Conservation (phyloP, 306 rosid species). For the Leucaena leucocephala region DNA sequence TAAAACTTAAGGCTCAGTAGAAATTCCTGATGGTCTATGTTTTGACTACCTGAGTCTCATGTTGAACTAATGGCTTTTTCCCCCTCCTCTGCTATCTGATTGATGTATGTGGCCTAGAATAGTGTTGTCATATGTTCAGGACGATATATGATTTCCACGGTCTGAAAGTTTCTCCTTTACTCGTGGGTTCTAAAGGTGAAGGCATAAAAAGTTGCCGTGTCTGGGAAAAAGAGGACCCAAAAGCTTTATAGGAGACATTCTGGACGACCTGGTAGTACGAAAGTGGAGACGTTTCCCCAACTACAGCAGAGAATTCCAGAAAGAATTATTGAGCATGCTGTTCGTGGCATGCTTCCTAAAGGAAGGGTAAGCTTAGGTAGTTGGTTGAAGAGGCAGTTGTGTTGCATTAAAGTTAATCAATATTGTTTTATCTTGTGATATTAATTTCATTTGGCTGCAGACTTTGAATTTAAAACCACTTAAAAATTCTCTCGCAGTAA, state of each 20-base stretch:
- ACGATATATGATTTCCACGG: background rate
- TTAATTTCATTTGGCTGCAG: background rate
- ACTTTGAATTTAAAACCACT: background rate
- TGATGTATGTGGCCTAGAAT: constrained; percentile 4
- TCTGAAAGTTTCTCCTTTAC: constrained; percentile 33
- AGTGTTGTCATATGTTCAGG: background rate
- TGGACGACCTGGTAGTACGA: constrained; percentile 99
- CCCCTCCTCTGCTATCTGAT: background rate
- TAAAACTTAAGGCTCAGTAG: background rate
- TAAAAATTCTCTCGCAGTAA: background rate
- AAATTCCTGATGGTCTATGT: background rate
- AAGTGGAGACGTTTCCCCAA: constrained; percentile 83
- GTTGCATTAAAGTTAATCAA: background rate
- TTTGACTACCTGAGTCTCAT: background rate
- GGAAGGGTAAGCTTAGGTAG: constrained; percentile 77
- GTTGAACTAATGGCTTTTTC: background rate
- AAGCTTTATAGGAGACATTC: constrained; percentile 97
- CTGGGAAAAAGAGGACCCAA: constrained; percentile 89
- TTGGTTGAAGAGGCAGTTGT: background rate
- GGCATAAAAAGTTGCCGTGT: constrained; percentile 88
- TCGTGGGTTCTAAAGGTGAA: constrained; percentile 59
- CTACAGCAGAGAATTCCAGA: constrained; percentile 90
- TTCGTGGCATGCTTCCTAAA: constrained; percentile 98
- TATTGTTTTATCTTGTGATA: background rate
- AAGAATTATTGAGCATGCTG: constrained; percentile 93